These are phyloP conservation scores for Baorangia bicolor DNA, from an alignment of 768 basidiomycete genomes.

Conservation along the genomic window DNA sequence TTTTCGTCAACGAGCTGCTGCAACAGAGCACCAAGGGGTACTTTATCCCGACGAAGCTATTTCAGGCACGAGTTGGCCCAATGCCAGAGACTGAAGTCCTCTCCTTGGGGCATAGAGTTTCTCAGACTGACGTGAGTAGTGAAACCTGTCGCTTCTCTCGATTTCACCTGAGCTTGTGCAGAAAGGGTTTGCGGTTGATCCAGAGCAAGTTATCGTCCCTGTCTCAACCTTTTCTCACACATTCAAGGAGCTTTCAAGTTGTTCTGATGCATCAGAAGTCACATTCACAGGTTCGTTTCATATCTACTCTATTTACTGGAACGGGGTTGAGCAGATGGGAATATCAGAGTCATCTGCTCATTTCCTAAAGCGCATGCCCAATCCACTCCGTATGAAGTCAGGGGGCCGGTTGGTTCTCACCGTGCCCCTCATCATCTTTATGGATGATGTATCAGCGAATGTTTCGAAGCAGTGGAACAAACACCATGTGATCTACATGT, in stretches of 20 bases:
- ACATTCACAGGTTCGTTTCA: neutral
- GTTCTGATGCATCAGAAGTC: neutral
- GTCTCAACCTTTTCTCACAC: neutral
- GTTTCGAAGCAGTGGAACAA: conserved; percentile 38
- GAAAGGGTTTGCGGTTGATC: neutral
- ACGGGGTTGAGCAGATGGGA: neutral
- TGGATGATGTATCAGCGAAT: conserved; percentile 38
- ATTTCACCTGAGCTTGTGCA: neutral
- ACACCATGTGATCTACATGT: conserved; percentile 33
- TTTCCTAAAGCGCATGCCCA: neutral
- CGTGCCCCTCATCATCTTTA: conserved; percentile 28
- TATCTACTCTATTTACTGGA: neutral
- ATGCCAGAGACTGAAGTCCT: neutral
- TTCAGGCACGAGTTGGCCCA: neutral
- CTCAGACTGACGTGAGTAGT: neutral
- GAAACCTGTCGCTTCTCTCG: neutral
- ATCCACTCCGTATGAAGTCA: neutral
- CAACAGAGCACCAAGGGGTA: too few relatives aligned
- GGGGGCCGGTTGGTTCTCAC: neutral
- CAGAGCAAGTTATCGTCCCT: neutral
- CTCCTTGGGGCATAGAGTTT: neutral
- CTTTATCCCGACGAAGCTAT: neutral
- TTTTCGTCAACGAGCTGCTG: too few relatives aligned
- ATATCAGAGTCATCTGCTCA: too few relatives aligned
- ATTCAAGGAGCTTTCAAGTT: neutral